Evolutionary conservation across 1,139 yeast genomes (phyloP).

Genomic region (Pichiaceae sp.): DNA sequence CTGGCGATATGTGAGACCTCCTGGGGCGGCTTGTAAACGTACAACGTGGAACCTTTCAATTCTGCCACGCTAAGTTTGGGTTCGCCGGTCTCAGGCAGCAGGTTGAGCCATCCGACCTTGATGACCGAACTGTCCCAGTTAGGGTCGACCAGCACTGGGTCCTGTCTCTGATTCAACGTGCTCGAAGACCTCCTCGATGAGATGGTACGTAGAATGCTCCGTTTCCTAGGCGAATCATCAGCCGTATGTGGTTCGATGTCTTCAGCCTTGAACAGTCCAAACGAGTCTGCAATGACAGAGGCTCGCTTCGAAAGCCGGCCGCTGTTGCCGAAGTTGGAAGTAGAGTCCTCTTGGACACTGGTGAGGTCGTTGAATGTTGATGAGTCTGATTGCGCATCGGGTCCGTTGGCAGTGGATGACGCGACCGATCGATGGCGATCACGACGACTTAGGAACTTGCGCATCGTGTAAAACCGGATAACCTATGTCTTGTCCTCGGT

Average conservation of each 20-base stretch:
- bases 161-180: not conserved
- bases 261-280: constrained; percentile 1
- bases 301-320: constrained; percentile 1
- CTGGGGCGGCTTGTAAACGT: constrained; percentile 46
- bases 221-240: not conserved
- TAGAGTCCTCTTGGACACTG: constrained; percentile 2
- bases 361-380: not conserved
- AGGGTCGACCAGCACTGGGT: constrained; percentile 14
- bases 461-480: too few species aligned
- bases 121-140: constrained; percentile 28
- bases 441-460: constrained; percentile 3
- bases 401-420: too few species aligned
- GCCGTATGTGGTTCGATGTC: not conserved
- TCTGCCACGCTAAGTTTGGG: constrained; percentile 52
- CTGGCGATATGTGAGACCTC: constrained; percentile 20
- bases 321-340: constrained; percentile 1
- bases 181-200: not conserved
- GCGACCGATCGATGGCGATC: not conserved
- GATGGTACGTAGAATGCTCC: not conserved
- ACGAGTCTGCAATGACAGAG: constrained; percentile 1
- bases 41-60: constrained; percentile 53
- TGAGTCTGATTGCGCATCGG: too few species aligned
- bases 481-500: too few species aligned
- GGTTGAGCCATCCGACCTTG: constrained; percentile 41
- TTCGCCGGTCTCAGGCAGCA: constrained; percentile 31